Base-by-base conservation (phyloP, 805 yeast species). In the Debaryomyces castellii region DNA sequence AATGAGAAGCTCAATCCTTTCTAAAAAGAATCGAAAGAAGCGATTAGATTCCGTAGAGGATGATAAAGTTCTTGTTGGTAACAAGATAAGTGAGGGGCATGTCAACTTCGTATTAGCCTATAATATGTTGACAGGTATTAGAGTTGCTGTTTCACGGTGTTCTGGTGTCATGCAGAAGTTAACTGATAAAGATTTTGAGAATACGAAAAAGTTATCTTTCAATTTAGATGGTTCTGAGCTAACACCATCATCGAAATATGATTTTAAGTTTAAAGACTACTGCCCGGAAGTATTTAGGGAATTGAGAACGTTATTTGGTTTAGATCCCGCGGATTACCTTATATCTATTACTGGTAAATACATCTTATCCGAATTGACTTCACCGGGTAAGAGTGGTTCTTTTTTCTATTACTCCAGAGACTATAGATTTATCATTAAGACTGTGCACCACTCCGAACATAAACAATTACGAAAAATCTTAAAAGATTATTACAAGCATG, bases 311-410 rank as follows among this genome's bases (percentile, higher is more conserved):
- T 59, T 81, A 35, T 94, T 95, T 69, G 90, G 91, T 11, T 75
- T 94, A 23, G 98, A 94, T 59, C 96, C 96, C 2, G 98, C 97
- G 0, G 99, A 95, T 64, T 94, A 95, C 64, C 74, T 94, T 45
- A 83, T 92, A 55, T 89, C 97, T 0, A 75, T 94, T 53, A 92
- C 98, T 0, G 92, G 97, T 17, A 90, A 90, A 63, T 92, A 92
- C 60, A 87, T 94, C 51, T 77, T 94, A 32, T 86, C 94, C 22
- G 97, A 92, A 66, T 72, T 90, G 52, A 96, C 92, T 17, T 90
- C 97, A 1, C 97, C 98, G 0, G 99, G 99, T 3, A 94, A 94
- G 64, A 86, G 96, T 58, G 99, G 99, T 0, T 89, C 97, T 0
- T 92, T 92, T 60, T 94, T 94, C 62, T 94, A 94, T 70, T 95